These are phyloP conservation scores for Atalantia buxifolia DNA, from an alignment of 345 rosid species.

Conservation along the genomic window DNA sequence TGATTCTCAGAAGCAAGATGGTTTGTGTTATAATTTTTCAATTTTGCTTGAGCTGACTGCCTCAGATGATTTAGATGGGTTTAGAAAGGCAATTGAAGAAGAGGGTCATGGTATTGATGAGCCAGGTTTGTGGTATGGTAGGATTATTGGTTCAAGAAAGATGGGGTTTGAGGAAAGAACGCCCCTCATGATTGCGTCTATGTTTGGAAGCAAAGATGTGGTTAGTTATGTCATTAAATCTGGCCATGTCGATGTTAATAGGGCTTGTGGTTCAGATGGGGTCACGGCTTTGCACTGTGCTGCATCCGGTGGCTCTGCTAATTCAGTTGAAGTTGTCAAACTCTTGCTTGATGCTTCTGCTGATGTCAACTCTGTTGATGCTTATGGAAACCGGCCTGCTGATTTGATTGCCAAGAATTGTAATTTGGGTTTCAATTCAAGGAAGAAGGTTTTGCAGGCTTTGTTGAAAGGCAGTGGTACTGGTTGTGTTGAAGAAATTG, in stretches of 20 bases:
- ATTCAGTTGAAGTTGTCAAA: conserved; percentile 56
- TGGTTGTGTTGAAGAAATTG: conserved; percentile 17
- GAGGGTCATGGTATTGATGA: conserved; percentile 54
- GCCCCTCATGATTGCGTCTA: conserved; percentile 85
- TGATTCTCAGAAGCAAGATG: conserved; percentile 29
- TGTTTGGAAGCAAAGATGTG: conserved; percentile 75
- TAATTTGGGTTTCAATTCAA: conserved; percentile 34
- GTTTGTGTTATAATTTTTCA: conserved; percentile 34
- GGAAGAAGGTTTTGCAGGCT: conserved; percentile 54
- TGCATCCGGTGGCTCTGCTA: conserved; percentile 58
- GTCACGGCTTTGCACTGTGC: conserved; percentile 89
- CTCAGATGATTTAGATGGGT: conserved; percentile 59
- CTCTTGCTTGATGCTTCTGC: conserved; percentile 63
- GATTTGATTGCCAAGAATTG: conserved; percentile 46
- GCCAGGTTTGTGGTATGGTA: conserved; percentile 72
- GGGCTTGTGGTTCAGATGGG: conserved; percentile 63
- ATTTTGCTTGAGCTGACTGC: conserved; percentile 70
- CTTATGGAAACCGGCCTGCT: conserved; percentile 52
- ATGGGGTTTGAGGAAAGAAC: conserved; percentile 80
- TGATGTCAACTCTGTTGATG: conserved; percentile 55
- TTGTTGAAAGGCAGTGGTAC: conserved; percentile 38
- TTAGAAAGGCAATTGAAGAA: conserved; percentile 50
- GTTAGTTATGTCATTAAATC: conserved; percentile 47
- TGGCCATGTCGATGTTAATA: conserved; percentile 57
- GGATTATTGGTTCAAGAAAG: conserved; percentile 54